Base-by-base conservation (phyloP, 2,329 filamentous ascomycete species). In the Nannizzia gypsea region DNA sequence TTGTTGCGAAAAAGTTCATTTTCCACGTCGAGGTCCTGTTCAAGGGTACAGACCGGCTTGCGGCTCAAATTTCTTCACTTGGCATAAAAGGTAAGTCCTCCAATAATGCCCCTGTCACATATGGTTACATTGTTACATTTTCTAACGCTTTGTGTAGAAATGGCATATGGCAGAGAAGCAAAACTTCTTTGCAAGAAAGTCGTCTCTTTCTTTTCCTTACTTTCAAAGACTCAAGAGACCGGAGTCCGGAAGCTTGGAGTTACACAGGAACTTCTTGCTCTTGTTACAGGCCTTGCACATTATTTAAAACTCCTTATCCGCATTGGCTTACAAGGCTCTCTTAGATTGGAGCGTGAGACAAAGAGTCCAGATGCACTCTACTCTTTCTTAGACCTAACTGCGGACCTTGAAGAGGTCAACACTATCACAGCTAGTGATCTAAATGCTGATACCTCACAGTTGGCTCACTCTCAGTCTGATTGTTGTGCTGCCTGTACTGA, bases 121-220 rank as follows among this genome's bases (percentile, higher is more conserved):
- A 24, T 17, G 3, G 24, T 17, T 31, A 42, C 40, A n/a, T n/a
- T n/a, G n/a, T n/a, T n/a, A n/a, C n/a, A n/a, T n/a, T n/a, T n/a
- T n/a, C 11, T 40, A n/a, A 56, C 34, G 40, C 24, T 26, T 1
- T 22, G n/a, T 63, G 34, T 70, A 88, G 90, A 88, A 63, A 81
- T 99, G 63, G 89, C 90, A 8, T 99, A 97, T 71, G 88, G 88
- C 17, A 85, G 93, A 68, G 93, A 99, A 77, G 89, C 93, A n/a
- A 99, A 99, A 74, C 80, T 99, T 57, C 83, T 99, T n/a, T 99
- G 93, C 79, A 99, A 99, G 75, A 99, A 99, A 74, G 95, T 99
- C 59, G 93, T 99, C 4, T 89, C 92, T 26, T 99, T 99, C 78
- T 99, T 99, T 72, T 90, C 90, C 11, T 78, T 99, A 17, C 80